Conservation (phyloP, 164 flowering plant species). For the Cinnamomum micranthum region DNA sequence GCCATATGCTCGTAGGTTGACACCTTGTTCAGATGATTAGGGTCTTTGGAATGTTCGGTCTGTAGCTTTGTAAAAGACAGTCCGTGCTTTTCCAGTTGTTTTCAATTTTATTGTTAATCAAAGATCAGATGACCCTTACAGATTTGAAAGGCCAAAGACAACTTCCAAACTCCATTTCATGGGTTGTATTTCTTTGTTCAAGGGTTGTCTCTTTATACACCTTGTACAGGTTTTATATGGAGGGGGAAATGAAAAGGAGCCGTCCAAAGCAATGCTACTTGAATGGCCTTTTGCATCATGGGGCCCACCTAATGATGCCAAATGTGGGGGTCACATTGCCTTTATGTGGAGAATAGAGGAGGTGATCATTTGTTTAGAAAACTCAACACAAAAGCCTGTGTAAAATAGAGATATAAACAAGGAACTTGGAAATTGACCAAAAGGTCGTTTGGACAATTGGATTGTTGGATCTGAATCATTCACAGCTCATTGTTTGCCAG, state of each 20-base stretch:
- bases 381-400: too few relatives aligned
- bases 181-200: neutral
- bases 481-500: too few relatives aligned
- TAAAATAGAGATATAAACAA: too few relatives aligned
- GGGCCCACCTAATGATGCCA: neutral
- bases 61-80: neutral
- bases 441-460: too few relatives aligned
- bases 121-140: neutral
- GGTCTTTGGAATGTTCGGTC: neutral
- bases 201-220: neutral
- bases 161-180: neutral
- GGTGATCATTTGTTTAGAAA: too few relatives aligned
- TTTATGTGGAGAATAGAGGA: too few relatives aligned
- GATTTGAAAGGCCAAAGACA: neutral
- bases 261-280: neutral
- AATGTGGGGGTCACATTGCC: too few relatives aligned
- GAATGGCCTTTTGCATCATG: neutral
- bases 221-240: neutral
- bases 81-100: neutral
- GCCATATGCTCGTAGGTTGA: too few relatives aligned
- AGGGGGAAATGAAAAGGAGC: neutral
- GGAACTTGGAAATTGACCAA: too few relatives aligned
- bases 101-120: neutral
- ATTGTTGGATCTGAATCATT: too few relatives aligned
- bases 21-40: neutral